Conservation (phyloP, 371 early-diverging fungal genomes). For the Mucor racemosus region DNA sequence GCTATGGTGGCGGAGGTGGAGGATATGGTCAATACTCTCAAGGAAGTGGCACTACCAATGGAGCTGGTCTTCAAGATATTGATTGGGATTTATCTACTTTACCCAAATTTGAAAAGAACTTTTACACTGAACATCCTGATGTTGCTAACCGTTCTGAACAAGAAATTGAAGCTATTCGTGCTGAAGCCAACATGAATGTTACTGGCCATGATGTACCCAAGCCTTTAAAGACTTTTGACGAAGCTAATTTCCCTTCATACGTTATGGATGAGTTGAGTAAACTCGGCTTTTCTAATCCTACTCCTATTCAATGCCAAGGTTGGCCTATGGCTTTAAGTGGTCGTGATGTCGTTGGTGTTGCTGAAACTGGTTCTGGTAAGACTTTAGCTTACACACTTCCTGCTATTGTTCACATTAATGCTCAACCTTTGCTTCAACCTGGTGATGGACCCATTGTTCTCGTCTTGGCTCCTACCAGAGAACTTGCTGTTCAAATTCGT, state of each 20-base stretch:
- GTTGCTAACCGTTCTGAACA: slow-evolving; percentile 63
- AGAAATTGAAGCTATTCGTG: slow-evolving; percentile 71
- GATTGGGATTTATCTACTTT: slow-evolving; percentile 74
- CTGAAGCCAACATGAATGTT: slow-evolving; percentile 74
- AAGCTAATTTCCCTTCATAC: slow-evolving; percentile 85
- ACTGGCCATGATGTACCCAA: slow-evolving; percentile 75
- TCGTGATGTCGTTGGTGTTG: slow-evolving; percentile 98
- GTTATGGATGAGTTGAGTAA: slow-evolving; percentile 85
- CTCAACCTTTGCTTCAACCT: slow-evolving; percentile 91
- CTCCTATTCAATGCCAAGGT: slow-evolving; percentile 98
- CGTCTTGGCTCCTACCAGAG: slow-evolving; percentile 93
- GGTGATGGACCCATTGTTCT: slow-evolving; percentile 98
- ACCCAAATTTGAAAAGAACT: slow-evolving; percentile 91
- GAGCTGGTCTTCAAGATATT: slow-evolving; percentile 61
- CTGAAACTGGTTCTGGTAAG: slow-evolving; percentile 99
- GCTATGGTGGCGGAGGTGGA: slow-evolving; percentile 35
- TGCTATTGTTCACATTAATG: slow-evolving; percentile 98
- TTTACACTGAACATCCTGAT: slow-evolving; percentile 80
- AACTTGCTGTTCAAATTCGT: slow-evolving; percentile 95
- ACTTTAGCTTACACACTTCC: slow-evolving; percentile 98
- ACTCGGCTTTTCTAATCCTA: slow-evolving; percentile 91
- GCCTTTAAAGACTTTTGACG: slow-evolving; percentile 82
- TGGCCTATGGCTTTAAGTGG: slow-evolving; percentile 99
- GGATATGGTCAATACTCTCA: slow-evolving; percentile 49
- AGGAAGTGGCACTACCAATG: slow-evolving; percentile 56